Percentiles rank a stretch among this genome's conserved stretches.
Conservation (phyloP, 331 rosid genomes). For the Acacia pycnantha region DNA sequence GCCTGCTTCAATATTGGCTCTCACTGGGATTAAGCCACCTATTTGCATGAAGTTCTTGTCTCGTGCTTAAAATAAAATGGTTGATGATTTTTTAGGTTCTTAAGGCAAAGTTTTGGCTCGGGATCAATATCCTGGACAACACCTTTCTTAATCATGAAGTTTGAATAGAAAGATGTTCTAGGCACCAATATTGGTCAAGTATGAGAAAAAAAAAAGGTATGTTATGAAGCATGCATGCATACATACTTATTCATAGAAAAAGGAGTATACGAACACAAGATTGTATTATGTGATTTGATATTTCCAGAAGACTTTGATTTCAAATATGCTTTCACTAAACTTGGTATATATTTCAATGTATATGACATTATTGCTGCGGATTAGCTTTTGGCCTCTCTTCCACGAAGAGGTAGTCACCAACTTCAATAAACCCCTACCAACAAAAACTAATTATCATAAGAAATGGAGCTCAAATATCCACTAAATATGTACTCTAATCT, state of each 20-base stretch:
- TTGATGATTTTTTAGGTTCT: conserved; percentile 36
- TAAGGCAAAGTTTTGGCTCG: conserved; percentile 24
- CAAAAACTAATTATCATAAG: neutral
- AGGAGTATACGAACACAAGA: conserved; percentile 5
- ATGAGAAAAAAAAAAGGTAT: neutral
- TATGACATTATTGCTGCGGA: neutral
- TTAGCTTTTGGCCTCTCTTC: neutral
- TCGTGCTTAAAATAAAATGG: conserved; percentile 40
- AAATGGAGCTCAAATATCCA: neutral
- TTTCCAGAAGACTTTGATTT: conserved; percentile 15
- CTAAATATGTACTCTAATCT: neutral
- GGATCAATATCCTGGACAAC: conserved; percentile 1
- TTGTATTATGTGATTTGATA: neutral
- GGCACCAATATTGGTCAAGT: neutral
- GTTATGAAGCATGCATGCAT: too few relatives aligned
- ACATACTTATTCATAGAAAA: too few relatives aligned
- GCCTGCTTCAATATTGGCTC: conserved; percentile 72
- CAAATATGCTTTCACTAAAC: neutral
- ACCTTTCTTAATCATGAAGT: neutral
- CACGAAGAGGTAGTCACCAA: too few relatives aligned
- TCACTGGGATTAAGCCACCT: conserved; percentile 68
- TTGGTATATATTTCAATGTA: neutral
- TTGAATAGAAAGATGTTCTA: neutral
- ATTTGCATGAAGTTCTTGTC: conserved; percentile 84
- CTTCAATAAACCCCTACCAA: too few relatives aligned